Base-by-base conservation (phyloP, 495 filamentous ascomycete species). In the Evernia prunastri region DNA sequence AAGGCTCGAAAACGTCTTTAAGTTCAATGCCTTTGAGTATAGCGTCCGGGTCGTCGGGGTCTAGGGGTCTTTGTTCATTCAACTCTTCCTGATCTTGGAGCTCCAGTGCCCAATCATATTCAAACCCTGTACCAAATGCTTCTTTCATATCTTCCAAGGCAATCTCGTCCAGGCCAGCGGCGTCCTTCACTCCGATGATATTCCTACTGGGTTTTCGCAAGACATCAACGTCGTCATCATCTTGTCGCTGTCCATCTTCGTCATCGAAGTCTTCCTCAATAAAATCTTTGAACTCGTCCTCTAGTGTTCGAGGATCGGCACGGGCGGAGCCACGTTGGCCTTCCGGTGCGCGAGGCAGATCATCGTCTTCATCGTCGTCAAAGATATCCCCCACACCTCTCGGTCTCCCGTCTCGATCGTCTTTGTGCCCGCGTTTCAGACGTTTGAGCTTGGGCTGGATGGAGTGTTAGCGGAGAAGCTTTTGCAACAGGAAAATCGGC, bases 1-100 rank as follows among this genome's bases (percentile, higher is more conserved):
- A 92, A 3, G 95, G 95, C 75, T 98, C 94, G 65, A 98, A 97
- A 63, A 98, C 92, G 72, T 97, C 93, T 75, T 96, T 96, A 51
- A 98, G 80, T 72, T 97, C 89, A n/a, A 97, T 80, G 36, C 79
- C 78, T 67, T 84, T 71, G 5, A 65, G 39, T 29, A 66, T 51
- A 18, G 63, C 65, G 20, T 71, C 69, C 36, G 69, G 69, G 58
- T 71, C 67, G n/a, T 71, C 69, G 31, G 72, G 47, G 87, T 90
- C 61, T 84, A 84, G 68, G 87, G 86, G 47, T 82, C 80, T 42
- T 85, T 85, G 63, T 47, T 91, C 90, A 54, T 84, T 78, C 31
- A 81, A 29, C 33, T 54, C 73, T 64, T 82, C 81, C 51, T 81
- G 79, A 25, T 92, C 88, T 70, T 96, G 91, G 63, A 91, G 80